Conservation (phyloP, 2,329 filamentous ascomycete species). For the Dothideomycetes sp. region DNA sequence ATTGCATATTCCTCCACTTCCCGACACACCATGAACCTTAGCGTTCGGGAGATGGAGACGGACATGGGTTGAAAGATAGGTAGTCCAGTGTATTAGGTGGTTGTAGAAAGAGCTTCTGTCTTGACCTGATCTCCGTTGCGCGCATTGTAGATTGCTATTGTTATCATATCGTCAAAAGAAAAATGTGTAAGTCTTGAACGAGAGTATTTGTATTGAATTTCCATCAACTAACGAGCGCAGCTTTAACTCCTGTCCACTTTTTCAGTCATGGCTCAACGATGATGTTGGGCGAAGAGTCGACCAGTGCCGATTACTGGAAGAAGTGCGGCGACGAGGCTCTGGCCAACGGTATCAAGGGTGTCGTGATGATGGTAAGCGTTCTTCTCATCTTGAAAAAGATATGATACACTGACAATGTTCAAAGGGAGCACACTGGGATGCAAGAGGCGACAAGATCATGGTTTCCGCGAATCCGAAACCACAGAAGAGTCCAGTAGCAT, state of each 20-base stretch:
- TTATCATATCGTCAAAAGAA: too few relatives aligned
- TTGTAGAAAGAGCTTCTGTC: too few relatives aligned
- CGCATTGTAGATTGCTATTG: too few relatives aligned
- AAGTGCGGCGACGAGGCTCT: conserved; percentile 55
- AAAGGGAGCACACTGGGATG: conserved; percentile 59
- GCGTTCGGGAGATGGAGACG: too few relatives aligned
- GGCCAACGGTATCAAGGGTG: conserved; percentile 49
- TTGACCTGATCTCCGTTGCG: too few relatives aligned
- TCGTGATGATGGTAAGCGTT: conserved; percentile 54
- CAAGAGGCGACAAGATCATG: conserved; percentile 46
- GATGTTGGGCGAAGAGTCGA: conserved; percentile 59
- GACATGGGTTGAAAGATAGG: too few relatives aligned
- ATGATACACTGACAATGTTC: conserved; percentile 3
- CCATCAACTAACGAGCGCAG: conserved; percentile 11
- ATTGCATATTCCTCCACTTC: not conserved
- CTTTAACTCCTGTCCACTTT: conserved; percentile 50
- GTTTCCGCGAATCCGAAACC: conserved; percentile 53
- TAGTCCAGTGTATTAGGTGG: too few relatives aligned
- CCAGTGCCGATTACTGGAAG: conserved; percentile 57
- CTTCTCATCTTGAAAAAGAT: not conserved
- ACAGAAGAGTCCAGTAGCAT: conserved; percentile 54
- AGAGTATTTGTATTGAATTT: not conserved
- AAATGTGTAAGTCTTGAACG: too few relatives aligned
- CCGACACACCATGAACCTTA: not conserved
- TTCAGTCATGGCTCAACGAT: conserved; percentile 64